These are phyloP conservation scores for Blastocystis sp. DNA, from an alignment of 352 stramenopile genomes.

Conservation along the genomic window DNA sequence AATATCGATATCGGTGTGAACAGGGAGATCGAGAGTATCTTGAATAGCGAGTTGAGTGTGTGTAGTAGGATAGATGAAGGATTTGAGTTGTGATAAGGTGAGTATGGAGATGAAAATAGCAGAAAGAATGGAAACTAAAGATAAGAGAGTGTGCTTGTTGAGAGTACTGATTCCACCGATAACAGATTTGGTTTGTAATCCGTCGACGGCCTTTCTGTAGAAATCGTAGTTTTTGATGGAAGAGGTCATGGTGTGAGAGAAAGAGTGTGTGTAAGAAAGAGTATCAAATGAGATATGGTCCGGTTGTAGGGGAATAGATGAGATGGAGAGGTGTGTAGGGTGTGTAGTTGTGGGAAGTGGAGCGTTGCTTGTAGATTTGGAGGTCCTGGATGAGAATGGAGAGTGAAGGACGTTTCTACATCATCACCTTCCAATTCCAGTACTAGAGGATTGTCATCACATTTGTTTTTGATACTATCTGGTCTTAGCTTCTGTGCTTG, in stretches of 20 bases:
- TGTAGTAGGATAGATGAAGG: neutral
- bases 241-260: neutral
- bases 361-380: no score
- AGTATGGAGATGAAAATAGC: neutral
- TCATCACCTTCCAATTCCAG: neutral
- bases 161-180: neutral
- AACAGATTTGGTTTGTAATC: neutral
- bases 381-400: neutral
- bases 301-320: no score
- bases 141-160: neutral
- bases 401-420: neutral
- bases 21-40: neutral
- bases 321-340: no score
- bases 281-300: neutral
- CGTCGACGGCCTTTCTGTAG: conserved; percentile 6
- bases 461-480: no score
- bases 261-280: neutral
- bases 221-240: neutral
- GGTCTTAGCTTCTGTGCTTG: no score
- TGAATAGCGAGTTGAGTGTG: neutral
- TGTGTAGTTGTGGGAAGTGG: no score
- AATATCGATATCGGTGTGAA: neutral
- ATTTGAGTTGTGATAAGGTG: neutral
- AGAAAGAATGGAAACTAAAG: neutral
- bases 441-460: neutral